These are phyloP conservation scores for Eucalyptus melliodora DNA, from an alignment of 345 rosid genomes.

Conservation along the genomic window DNA sequence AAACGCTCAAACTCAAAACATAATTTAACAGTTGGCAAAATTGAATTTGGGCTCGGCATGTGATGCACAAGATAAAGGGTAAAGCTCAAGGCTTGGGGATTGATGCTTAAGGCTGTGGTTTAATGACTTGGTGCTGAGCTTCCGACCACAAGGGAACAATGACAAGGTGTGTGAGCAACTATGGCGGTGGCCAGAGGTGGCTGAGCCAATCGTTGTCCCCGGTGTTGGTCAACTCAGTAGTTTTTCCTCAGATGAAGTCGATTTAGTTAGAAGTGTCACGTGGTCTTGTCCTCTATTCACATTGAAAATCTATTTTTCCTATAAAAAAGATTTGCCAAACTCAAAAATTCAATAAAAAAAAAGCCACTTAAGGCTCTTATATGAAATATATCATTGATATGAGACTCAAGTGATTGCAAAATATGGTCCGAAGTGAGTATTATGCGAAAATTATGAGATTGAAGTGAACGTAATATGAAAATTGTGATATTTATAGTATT, in stretches of 20 bases:
- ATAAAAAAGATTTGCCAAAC: background rate
- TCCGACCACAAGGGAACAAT: background rate
- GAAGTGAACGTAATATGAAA: background rate
- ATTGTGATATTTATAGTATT: background rate
- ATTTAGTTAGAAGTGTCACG: background rate
- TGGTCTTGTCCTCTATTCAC: background rate
- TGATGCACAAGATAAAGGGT: background rate
- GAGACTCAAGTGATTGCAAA: too few relatives aligned
- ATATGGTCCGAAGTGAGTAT: rapidly evolving
- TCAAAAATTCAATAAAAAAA: background rate
- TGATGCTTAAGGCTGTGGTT: background rate
- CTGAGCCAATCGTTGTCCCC: rapidly evolving
- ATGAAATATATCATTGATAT: too few relatives aligned
- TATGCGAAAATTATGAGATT: rapidly evolving
- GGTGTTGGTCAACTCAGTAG: background rate
- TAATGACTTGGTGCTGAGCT: background rate
- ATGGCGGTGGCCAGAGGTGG: background rate
- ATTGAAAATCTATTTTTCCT: background rate
- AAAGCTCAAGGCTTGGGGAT: background rate
- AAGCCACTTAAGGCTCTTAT: too few relatives aligned
- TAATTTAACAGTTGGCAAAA: too few relatives aligned
- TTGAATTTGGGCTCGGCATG: background rate
- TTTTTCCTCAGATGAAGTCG: background rate
- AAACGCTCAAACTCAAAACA: too few relatives aligned
- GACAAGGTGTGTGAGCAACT: too few relatives aligned